Evolutionary conservation across 768 basidiomycete genomes (phyloP), one percentile per base, ranked within the genome.

Genomic region (Termitomyces sp.): DNA sequence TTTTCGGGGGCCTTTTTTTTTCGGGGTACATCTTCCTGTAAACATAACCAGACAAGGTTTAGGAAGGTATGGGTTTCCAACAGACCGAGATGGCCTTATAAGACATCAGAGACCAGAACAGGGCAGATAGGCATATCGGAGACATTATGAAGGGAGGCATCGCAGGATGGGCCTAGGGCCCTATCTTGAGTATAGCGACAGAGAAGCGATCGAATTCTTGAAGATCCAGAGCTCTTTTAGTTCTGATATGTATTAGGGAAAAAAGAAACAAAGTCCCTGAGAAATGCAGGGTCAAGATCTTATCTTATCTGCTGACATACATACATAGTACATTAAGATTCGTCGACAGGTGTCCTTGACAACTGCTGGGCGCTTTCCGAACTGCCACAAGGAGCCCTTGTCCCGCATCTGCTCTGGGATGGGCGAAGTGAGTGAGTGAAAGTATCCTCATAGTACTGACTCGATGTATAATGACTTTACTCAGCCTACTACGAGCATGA

Each of bases 391-490:
- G 12, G 26, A 39, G 50, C 27, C 26, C 3, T 37, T 8, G 10
- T n/a, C n/a, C 8, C n/a, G 7, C 12, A 4, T 29, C 37, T 8
- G 26, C n/a, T 5, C 18, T 7, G n/a, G 6, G 6, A 39, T 57
- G 56, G 56, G 49, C n/a, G 49, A 57, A 57, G 49, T 52, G 20
- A 57, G 56, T 57, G 26, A 57, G 56, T 52, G 6, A 39, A 52
- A 29, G 12, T 41, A 37, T 44, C 1, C 32, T 16, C 5, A 32
- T 43, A 43, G 2, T 18, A 0, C 7, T 44, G 9, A 24, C 16
- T 0, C 24, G 8, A 12, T 8, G 8, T 31, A 44, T 53, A 37
- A 32, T 52, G 14, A 32, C 41, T 6, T 52, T 6, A 9, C 1
- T n/a, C 8, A 58, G 57, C 37, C 2, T 53, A 53, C 31, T 53